Evolutionary conservation across 805 yeast species (phyloP), one percentile per base, ranked within the genome.

Genomic region (Nakazawaea wickerhamii): DNA sequence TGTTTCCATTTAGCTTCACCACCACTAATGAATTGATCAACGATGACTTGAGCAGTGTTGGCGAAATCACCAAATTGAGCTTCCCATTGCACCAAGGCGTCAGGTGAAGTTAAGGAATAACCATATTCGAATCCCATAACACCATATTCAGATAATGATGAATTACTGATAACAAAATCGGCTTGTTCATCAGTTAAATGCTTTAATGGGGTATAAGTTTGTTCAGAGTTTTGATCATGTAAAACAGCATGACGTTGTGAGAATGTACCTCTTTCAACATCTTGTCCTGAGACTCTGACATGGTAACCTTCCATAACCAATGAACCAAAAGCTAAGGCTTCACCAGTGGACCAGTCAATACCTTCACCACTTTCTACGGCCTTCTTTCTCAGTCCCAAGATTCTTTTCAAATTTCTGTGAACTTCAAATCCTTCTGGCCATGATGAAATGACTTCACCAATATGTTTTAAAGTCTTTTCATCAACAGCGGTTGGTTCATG

Each of bases 11-110:
- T 93, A 53, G 90, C 79, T 72, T 93, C 99, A 64, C 95, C 99
- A 61, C 90, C 87, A 35, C 97, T 85, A 60, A 93, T 78, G 64
- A 93, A 93, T 73, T 93, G 99, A 67, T 93, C 99, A 55, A 87
- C 76, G 55, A 93, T 85, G 50, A 93, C 98, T 73, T 93, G 99
- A 15, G 97, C 99, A 53, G 98, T 93, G 77, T 93, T 93, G 59
- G 99, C 99, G 59, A 93, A 93, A 71, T 93, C 99, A 79, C 99
- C 99, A 57, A 93, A 93, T 74, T 93, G 99, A 45, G 98, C 99
- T 72, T 93, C 99, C 99, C 99, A 93, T 73, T 84, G 83, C 40
- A 91, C 97, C 46, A 87, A 78, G 43, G 96, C 93, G 61, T 93
- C 97, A 54, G 99, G 99, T 40, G 95, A 86, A 48, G 96, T 87